Conservation (phyloP, 192 early-diverging fungal genomes). For the Funneliformis mosseae region DNA sequence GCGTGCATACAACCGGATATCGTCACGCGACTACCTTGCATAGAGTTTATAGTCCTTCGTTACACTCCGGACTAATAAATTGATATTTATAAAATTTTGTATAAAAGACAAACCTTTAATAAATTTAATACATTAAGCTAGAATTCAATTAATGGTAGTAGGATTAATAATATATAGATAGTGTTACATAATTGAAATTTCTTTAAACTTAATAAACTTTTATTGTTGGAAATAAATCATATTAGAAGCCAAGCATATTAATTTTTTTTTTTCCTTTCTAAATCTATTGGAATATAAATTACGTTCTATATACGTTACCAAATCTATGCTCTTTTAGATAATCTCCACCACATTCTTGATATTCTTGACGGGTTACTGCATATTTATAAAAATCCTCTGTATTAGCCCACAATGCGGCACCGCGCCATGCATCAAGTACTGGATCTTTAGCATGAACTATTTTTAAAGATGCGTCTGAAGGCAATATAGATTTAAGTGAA, state of each 20-base stretch:
- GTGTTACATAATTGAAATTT: too few species aligned
- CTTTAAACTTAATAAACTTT: too few species aligned
- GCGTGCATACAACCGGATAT: too few species aligned
- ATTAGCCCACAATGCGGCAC: constrained; percentile 74
- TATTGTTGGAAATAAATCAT: too few species aligned
- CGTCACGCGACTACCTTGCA: too few species aligned
- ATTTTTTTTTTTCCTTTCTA: neutral
- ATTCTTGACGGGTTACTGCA: constrained; percentile 70
- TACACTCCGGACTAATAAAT: too few species aligned
- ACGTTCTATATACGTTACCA: constrained; percentile 65
- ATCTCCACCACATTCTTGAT: constrained; percentile 81
- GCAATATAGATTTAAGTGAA: constrained; percentile 67
- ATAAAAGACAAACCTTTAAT: too few species aligned
- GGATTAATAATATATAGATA: too few species aligned
- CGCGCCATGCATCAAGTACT: constrained; percentile 80
- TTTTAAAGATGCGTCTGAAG: constrained; percentile 54
- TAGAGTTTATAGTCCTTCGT: too few species aligned
- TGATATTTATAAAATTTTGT: too few species aligned
- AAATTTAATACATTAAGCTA: too few species aligned
- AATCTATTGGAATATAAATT: neutral
- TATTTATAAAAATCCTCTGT: constrained; percentile 43
- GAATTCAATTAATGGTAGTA: too few species aligned
- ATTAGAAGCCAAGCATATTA: neutral
- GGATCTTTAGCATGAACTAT: constrained; percentile 65
- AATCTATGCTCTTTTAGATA: constrained; percentile 85